These are phyloP conservation scores for Sphagnum fallax DNA, from an alignment of 228 moss, liverwort and hornwort genomes.

Conservation along the genomic window DNA sequence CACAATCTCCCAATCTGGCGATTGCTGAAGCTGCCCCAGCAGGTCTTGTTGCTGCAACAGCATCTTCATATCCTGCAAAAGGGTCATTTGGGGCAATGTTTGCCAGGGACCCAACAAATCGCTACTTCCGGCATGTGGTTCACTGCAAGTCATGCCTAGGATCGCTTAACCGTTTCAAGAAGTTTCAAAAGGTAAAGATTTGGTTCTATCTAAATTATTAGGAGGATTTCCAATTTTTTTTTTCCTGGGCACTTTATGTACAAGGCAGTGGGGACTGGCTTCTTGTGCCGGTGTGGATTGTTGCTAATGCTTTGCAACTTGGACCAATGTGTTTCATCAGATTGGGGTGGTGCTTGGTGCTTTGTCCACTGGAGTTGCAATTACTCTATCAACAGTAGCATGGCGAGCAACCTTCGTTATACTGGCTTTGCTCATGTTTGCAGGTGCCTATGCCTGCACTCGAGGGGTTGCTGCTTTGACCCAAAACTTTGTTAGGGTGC, in stretches of 20 bases:
- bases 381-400: conserved; percentile 3
- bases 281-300: neutral
- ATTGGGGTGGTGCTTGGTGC: conserved; percentile 15
- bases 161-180: conserved; percentile 14
- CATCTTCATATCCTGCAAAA: conserved; percentile 27
- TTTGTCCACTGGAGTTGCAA: conserved; percentile 14
- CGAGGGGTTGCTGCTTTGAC: conserved; percentile 13
- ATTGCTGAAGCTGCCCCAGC: conserved; percentile 30
- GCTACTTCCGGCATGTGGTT: conserved; percentile 33
- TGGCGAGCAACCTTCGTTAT: conserved; percentile 17
- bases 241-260: neutral
- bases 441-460: conserved; percentile 10
- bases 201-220: neutral
- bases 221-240: neutral
- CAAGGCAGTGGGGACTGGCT: neutral
- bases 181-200: conserved; percentile 4
- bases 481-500: conserved; percentile 23
- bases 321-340: neutral
- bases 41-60: conserved; percentile 15
- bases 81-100: conserved; percentile 33
- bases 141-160: conserved; percentile 30
- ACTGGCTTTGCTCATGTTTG: conserved; percentile 18
- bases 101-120: conserved; percentile 26
- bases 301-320: neutral
- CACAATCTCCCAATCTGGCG: conserved; percentile 22